Conservation (phyloP, 139 green algal genomes). For the Chlorella vulgaris region DNA sequence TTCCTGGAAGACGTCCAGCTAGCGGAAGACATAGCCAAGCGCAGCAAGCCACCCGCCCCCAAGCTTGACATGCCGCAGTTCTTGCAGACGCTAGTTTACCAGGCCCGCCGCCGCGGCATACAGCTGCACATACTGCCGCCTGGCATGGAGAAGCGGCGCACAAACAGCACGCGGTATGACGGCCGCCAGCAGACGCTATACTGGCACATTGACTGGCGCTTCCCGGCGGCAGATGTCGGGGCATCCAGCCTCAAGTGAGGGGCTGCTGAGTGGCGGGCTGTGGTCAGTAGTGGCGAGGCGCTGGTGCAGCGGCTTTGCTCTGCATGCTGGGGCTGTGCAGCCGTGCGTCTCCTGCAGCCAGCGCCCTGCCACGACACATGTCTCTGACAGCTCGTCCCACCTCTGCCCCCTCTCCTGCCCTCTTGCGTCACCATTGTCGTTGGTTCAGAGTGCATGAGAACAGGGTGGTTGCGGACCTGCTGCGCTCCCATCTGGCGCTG, state of each 20-base stretch:
- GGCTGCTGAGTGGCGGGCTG: neutral
- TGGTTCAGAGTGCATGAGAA: slow-evolving; percentile 26
- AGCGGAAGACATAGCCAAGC: slow-evolving; percentile 46
- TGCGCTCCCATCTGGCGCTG: slow-evolving; percentile 25
- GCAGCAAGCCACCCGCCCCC: slow-evolving; percentile 33
- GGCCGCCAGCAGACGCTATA: slow-evolving; percentile 29
- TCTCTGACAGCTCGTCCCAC: no score
- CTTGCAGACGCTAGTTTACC: slow-evolving; percentile 45
- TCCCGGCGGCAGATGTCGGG: slow-evolving; percentile 5
- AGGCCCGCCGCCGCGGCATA: slow-evolving; percentile 35
- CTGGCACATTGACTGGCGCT: slow-evolving; percentile 51
- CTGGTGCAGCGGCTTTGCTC: neutral
- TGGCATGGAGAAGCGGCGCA: slow-evolving; percentile 45
- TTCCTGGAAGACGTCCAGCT: slow-evolving; percentile 51
- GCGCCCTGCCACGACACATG: no score
- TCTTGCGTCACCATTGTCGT: no score
- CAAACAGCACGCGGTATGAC: slow-evolving; percentile 51
- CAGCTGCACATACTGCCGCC: slow-evolving; percentile 47
- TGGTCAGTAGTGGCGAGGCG: neutral
- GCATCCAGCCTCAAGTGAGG: neutral
- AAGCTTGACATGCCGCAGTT: slow-evolving; percentile 41
- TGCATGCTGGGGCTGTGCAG: neutral
- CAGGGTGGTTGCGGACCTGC: slow-evolving; percentile 5
- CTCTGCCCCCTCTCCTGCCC: no score
- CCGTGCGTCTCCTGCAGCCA: no score